These are phyloP conservation scores for Grigorovia jiainica DNA, from an alignment of 805 yeast species.

Conservation along the genomic window DNA sequence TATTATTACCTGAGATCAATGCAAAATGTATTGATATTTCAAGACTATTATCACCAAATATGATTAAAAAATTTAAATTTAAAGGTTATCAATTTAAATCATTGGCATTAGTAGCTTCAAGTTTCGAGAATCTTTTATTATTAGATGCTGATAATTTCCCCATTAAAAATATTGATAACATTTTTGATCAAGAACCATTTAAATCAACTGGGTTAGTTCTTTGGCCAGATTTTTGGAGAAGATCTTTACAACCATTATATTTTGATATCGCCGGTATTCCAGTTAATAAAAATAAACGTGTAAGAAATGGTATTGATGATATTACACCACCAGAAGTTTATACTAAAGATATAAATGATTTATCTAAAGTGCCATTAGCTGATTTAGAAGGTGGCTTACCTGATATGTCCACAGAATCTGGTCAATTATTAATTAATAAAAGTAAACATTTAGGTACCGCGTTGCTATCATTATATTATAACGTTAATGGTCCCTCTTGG, in stretches of 20 bases:
- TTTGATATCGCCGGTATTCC: constrained; percentile 60
- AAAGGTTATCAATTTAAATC: constrained; percentile 63
- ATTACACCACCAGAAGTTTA: constrained; percentile 27
- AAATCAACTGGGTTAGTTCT: constrained; percentile 40
- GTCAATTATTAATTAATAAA: constrained; percentile 60
- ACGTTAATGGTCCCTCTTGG: constrained; percentile 55
- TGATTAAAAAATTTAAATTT: constrained; percentile 34
- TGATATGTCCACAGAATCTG: constrained; percentile 65
- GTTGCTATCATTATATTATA: constrained; percentile 55
- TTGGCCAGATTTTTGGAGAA: constrained; percentile 89
- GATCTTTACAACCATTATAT: constrained; percentile 69
- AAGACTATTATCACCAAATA: constrained; percentile 42
- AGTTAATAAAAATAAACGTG: constrained; percentile 34
- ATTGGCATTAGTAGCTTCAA: constrained; percentile 61
- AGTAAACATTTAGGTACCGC: constrained; percentile 49
- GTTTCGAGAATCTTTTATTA: constrained; percentile 63
- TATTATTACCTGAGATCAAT: constrained; percentile 46
- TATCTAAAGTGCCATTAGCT: constrained; percentile 38
- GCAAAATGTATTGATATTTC: constrained; percentile 54
- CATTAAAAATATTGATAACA: constrained; percentile 48
- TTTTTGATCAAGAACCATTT: constrained; percentile 56
- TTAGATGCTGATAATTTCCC: constrained; percentile 76
- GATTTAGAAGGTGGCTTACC: constrained; percentile 58
- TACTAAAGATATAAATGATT: constrained; percentile 16
- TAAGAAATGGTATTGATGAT: constrained; percentile 31